Percentiles rank a stretch among this genome's conserved stretches.
These are phyloP conservation scores for Alopecurus myosuroides DNA, from an alignment of 176 grass and related monocot genomes.

Conservation along the genomic window DNA sequence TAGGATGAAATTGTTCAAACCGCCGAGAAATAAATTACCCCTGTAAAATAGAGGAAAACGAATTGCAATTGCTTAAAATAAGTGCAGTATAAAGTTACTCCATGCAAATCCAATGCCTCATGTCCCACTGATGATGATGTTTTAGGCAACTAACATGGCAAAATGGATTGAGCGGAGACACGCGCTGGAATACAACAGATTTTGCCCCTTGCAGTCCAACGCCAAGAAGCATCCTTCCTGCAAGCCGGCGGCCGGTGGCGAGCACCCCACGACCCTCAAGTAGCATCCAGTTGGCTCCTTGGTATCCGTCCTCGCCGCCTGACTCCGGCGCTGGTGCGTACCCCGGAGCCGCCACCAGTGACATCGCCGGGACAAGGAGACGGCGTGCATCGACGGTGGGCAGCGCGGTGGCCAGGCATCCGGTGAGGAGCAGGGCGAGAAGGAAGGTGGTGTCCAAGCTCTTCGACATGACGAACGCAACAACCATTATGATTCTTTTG, in stretches of 20 bases:
- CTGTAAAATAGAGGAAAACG: background rate
- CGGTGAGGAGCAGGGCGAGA: slow-evolving; percentile 7
- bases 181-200: background rate
- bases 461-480: background rate
- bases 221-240: slow-evolving; percentile 28
- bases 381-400: slow-evolving; percentile 13
- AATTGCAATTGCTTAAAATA: background rate
- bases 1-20: background rate
- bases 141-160: background rate
- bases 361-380: background rate
- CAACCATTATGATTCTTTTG: background rate
- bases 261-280: background rate
- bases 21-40: background rate
- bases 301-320: background rate
- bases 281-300: background rate
- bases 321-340: background rate
- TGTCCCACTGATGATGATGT: background rate
- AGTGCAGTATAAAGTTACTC: background rate
- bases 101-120: background rate
- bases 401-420: background rate
- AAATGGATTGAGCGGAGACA: background rate
- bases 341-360: background rate
- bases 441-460: slow-evolving; percentile 20
- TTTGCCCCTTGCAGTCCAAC: background rate
- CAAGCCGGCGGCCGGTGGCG: background rate